Base-by-base conservation (phyloP, 1,139 yeast genomes). In the Geotrichum australiense region DNA sequence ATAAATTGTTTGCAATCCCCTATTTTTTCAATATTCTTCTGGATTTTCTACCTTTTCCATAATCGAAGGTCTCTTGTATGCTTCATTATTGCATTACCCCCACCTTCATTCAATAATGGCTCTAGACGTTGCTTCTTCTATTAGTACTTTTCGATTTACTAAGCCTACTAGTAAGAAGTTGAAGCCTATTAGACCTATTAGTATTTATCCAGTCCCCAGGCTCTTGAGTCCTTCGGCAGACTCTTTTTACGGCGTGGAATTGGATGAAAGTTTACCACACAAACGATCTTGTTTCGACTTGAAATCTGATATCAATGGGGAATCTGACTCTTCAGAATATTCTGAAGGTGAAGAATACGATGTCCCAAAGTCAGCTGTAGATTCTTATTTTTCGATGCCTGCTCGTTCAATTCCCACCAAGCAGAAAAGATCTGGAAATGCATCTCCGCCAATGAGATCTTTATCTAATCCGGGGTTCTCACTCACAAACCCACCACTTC, bases 371-470 rank as follows among this genome's bases (percentile, higher is more conserved):
- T 23, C 45, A 21, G 29, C 43, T 26, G 33, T 44, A 14, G 37
- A 43, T 21, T 35, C 50, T 11, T 39, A 46, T 31, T 39, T 42
- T 26, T 36, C 41, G 23, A 36, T 38, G 34, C 43, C 41, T 25
- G 39, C 43, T 5, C 21, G 35, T 11, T 28, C 48, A 14, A 25
- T 36, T 26, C 48, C 35, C 27, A 30, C 23, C 33, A 42, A 35
- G 35, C 38, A 18, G 27, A 33, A 11, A 11, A 8, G 28, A 8
- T 8, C 37, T 2, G 21, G 26, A 36, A 48, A 35, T 16, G 29
- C 11, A 23, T 26, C 22, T 8, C 36, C 29, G 15, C 29, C 42
- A 31, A 47, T 50, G 46, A 52, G 47, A 32, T 50, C 55, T 5
- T 50, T 52, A 7, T 48, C 55, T 11, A 52, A 47, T 29, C 22